Evolutionary conservation across 2,329 filamentous ascomycete species (phyloP).

Genomic region (Periconia sp.): DNA sequence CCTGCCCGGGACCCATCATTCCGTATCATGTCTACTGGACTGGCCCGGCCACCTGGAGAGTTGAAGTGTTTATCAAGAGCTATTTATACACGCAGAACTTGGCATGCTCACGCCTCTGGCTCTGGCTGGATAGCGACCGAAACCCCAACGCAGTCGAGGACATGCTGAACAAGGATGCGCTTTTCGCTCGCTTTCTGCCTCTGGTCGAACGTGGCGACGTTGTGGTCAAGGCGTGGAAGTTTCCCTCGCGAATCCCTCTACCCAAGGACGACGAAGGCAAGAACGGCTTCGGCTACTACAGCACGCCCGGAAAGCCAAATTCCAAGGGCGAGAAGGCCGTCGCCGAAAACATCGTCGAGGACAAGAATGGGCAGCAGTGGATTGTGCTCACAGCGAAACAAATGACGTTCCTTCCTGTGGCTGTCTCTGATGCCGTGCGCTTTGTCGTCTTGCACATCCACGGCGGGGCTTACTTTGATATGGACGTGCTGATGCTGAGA

Average conservation of each 20-base stretch:
- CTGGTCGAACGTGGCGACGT: conserved; percentile 62
- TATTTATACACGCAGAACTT: conserved; percentile 64
- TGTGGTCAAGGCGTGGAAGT: conserved; percentile 59
- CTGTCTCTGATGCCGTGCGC: conserved; percentile 62
- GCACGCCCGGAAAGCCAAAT: conserved; percentile 52
- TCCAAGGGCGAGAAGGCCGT: conserved; percentile 50
- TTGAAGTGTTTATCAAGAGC: conserved; percentile 63
- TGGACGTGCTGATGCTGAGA: conserved; percentile 62
- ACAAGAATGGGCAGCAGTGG: conserved; percentile 59
- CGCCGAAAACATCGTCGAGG: conserved; percentile 59
- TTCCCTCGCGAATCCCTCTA: conserved; percentile 59
- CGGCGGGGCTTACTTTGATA: conserved; percentile 62
- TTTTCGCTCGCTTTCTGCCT: conserved; percentile 61
- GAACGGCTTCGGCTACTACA: conserved; percentile 59
- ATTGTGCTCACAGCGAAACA: conserved; percentile 60
- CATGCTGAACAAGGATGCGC: conserved; percentile 58
- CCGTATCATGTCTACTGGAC: conserved; percentile 65
- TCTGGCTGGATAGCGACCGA: conserved; percentile 62
- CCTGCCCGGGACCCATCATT: conserved; percentile 61
- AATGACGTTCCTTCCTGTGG: conserved; percentile 64
- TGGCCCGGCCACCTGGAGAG: conserved; percentile 62
- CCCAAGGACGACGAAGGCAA: conserved; percentile 55
- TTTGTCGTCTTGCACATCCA: conserved; percentile 62
- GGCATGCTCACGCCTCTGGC: conserved; percentile 59
- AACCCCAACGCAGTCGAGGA: conserved; percentile 57